Percentiles rank a stretch among this genome's conserved stretches.
Evolutionary conservation across 2,329 filamentous ascomycete genomes (phyloP).

Genomic region (Monilinia vaccinii-corymbosi): DNA sequence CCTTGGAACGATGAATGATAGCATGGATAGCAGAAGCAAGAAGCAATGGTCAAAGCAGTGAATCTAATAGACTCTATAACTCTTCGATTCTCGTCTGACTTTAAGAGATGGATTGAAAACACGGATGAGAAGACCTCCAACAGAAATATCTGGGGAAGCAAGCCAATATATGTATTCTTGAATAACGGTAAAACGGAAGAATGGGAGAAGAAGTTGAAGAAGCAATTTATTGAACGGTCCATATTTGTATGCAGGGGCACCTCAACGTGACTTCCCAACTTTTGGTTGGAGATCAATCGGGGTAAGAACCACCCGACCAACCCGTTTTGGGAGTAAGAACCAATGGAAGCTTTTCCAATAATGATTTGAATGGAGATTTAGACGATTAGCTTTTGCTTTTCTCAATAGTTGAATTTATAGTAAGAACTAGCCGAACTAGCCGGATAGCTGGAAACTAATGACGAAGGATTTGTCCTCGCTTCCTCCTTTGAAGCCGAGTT

Average conservation of each 20-base stretch:
- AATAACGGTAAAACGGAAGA: not conserved
- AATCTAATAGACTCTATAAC: not conserved
- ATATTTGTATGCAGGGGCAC: not conserved
- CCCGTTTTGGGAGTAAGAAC: not conserved
- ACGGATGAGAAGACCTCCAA: not conserved
- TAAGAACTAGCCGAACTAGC: too few species aligned
- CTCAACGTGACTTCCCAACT: not conserved
- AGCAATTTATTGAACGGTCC: too few species aligned
- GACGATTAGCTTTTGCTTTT: too few species aligned
- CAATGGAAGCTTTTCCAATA: too few species aligned
- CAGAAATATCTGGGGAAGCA: not conserved
- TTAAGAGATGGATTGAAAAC: not conserved
- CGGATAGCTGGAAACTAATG: too few species aligned
- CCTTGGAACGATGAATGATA: too few species aligned
- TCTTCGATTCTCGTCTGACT: not conserved
- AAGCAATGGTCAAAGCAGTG: not conserved
- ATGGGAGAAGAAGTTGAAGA: not conserved
- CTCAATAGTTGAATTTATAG: too few species aligned
- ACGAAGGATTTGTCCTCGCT: too few species aligned
- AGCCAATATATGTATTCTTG: not conserved
- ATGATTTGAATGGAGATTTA: too few species aligned
- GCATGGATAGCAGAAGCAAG: not conserved
- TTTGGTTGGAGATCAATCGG: not conserved
- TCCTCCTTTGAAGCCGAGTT: too few species aligned
- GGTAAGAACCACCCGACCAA: not conserved